Percentiles rank a stretch among this genome's conserved stretches.
Evolutionary conservation across 139 green algal species (phyloP).

Genomic region (Micromonas commoda): DNA sequence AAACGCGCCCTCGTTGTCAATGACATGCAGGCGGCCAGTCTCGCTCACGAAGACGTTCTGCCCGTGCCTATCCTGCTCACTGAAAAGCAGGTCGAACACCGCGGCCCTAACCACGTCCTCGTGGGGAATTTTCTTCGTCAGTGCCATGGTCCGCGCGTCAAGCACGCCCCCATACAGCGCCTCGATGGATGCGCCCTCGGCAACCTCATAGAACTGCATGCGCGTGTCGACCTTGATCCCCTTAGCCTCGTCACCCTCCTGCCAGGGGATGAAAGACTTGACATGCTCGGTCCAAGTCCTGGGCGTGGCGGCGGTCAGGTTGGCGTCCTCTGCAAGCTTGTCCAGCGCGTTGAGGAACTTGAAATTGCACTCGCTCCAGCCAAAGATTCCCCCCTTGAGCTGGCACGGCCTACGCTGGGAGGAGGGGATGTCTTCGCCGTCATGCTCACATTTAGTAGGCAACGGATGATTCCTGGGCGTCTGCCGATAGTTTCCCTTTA

Average conservation of each 20-base stretch:
- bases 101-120: conserved; percentile 43
- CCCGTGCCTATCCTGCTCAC: conserved; percentile 51
- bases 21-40: conserved; percentile 45
- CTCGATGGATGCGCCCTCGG: not conserved
- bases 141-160: not conserved
- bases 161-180: not conserved
- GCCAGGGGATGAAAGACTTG: conserved; percentile 9
- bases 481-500: conserved; percentile 8
- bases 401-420: not conserved
- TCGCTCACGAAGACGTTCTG: conserved; percentile 57
- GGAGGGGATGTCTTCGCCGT: not conserved
- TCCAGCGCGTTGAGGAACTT: conserved; percentile 21
- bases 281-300: not conserved
- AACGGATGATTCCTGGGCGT: not conserved
- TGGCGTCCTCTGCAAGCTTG: conserved; percentile 3
- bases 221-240: not conserved
- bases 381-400: not conserved
- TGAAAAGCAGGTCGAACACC: conserved; percentile 55
- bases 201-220: conserved; percentile 3
- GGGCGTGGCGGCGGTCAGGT: not conserved
- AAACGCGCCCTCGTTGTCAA: conserved; percentile 52
- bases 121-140: not conserved
- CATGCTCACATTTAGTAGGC: not conserved
- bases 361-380: conserved; percentile 12
- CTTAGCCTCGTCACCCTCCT: not conserved